phyloP scores from a whole-genome alignment of 371 early-diverging fungal genomes.

The Mortierella sp. region DNA sequence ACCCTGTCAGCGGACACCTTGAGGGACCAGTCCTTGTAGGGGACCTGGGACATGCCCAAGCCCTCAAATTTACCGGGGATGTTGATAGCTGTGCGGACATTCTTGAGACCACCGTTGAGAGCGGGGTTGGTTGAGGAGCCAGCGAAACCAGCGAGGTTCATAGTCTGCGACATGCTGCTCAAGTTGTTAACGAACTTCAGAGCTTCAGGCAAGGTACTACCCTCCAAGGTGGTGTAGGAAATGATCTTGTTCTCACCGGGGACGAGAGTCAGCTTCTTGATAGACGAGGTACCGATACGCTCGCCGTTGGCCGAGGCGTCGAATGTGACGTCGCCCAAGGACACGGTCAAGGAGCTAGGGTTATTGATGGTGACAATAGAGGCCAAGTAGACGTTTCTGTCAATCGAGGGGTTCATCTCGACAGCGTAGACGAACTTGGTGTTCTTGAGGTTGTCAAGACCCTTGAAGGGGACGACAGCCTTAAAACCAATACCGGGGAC shows the following conservation, averaged over 20 bases:
- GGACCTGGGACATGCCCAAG: slow-evolving; percentile 38
- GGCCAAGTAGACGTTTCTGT: slow-evolving; percentile 19
- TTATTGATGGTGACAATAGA: slow-evolving; percentile 48
- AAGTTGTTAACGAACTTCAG: slow-evolving; percentile 25
- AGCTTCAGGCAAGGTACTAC: not conserved
- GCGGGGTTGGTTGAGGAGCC: slow-evolving; percentile 27
- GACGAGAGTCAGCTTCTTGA: slow-evolving; percentile 29
- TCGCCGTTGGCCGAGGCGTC: slow-evolving; percentile 22
- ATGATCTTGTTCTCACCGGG: slow-evolving; percentile 46
- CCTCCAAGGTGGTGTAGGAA: slow-evolving; percentile 34
- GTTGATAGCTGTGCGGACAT: slow-evolving; percentile 19
- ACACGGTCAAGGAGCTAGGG: slow-evolving; percentile 36
- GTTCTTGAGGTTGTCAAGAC: slow-evolving; percentile 36
- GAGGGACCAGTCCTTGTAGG: slow-evolving; percentile 48
- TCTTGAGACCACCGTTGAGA: slow-evolving; percentile 38
- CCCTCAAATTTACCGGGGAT: slow-evolving; percentile 29
- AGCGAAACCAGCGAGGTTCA: slow-evolving; percentile 29
- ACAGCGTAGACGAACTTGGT: slow-evolving; percentile 30
- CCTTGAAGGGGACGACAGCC: slow-evolving; percentile 26
- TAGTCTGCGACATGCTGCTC: slow-evolving; percentile 11
- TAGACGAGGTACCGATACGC: slow-evolving; percentile 35
- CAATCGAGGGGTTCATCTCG: slow-evolving; percentile 18
- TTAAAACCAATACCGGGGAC: slow-evolving; percentile 53
- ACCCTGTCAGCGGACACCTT: slow-evolving; percentile 19
- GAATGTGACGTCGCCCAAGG: slow-evolving; percentile 40